Conservation (phyloP, 768 basidiomycete species). For the Termitomyces sp. region DNA sequence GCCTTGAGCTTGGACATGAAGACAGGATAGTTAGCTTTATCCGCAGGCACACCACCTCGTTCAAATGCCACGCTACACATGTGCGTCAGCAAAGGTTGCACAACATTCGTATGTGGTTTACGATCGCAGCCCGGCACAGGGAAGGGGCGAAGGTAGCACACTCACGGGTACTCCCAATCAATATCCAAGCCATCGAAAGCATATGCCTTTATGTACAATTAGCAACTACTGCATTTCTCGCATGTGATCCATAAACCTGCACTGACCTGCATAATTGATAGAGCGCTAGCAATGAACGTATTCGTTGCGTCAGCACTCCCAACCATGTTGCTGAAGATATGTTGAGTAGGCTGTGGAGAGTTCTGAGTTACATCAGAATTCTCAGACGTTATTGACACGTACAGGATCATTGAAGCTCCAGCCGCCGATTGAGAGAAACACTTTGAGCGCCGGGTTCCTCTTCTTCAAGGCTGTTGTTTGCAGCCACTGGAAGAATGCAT, state of each 20-base stretch:
- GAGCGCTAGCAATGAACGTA: conserved; percentile 2
- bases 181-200: conserved; percentile 2
- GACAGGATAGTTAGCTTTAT: neutral
- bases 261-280: conserved; percentile 1
- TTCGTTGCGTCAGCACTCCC: conserved; percentile 2
- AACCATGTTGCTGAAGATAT: conserved; percentile 3
- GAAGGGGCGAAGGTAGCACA: neutral
- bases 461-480: conserved; percentile 1
- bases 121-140: neutral
- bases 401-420: conserved; percentile 4
- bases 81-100: neutral
- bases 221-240: neutral
- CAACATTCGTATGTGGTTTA: neutral
- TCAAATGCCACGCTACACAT: neutral
- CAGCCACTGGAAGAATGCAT: neutral
- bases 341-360: neutral
- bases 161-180: conserved; percentile 5
- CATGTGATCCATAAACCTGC: neutral
- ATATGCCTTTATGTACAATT: neutral
- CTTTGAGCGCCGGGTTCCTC: neutral
- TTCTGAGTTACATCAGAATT: neutral
- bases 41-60: neutral
- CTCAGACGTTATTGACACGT: neutral
- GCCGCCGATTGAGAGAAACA: conserved; percentile 2
- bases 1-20: conserved; percentile 1